Evolutionary conservation across 2,329 filamentous ascomycete genomes (phyloP).

Genomic region (Epichloe hybrida): DNA sequence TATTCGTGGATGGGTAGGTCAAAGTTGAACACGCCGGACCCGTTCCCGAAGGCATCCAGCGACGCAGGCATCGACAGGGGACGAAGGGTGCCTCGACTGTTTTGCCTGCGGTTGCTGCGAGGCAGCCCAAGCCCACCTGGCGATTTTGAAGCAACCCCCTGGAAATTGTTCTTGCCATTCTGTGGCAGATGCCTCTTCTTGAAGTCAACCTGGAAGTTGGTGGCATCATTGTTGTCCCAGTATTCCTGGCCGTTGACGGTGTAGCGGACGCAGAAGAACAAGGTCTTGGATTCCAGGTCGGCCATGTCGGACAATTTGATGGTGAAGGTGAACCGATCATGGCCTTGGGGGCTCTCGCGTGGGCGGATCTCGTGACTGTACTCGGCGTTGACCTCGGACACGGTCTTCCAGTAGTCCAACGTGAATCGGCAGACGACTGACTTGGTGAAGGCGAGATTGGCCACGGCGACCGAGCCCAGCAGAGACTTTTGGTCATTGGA

Average conservation of each 20-base stretch:
- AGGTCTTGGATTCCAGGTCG: constrained; percentile 81
- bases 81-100: constrained; percentile 26
- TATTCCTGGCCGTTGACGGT: constrained; percentile 69
- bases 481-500: constrained; percentile 79
- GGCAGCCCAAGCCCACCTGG: constrained; percentile 46
- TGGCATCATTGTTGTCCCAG: constrained; percentile 84
- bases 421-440: constrained; percentile 85
- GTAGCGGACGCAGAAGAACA: constrained; percentile 88
- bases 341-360: constrained; percentile 49
- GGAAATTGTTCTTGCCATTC: constrained; percentile 41
- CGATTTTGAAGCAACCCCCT: constrained; percentile 38
- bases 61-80: constrained; percentile 43
- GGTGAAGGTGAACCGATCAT: constrained; percentile 85
- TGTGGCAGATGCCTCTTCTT: constrained; percentile 58
- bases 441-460: constrained; percentile 85
- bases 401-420: constrained; percentile 96
- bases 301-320: constrained; percentile 86
- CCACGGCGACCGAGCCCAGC: constrained; percentile 69
- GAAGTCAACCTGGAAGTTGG: constrained; percentile 94
- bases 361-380: constrained; percentile 67
- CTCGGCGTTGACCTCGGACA: constrained; percentile 85
- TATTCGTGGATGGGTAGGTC: constrained; percentile 48
- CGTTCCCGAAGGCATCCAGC: constrained; percentile 59
- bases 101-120: constrained; percentile 48
- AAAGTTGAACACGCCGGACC: constrained; percentile 40